Evolutionary conservation across 305 asterid species (phyloP).

Genomic region (Fraxinus sp.): DNA sequence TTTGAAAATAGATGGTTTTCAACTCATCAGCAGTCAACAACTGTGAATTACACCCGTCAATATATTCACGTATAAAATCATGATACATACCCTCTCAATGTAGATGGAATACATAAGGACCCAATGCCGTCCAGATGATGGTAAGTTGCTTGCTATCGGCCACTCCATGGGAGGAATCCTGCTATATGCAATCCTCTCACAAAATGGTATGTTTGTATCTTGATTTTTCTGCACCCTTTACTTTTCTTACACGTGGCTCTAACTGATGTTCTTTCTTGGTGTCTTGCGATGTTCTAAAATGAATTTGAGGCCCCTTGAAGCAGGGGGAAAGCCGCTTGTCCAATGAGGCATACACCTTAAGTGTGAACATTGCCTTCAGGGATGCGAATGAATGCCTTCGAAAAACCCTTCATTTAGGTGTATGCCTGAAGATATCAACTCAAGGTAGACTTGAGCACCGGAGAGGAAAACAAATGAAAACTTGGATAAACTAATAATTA

Average conservation of each 20-base stretch:
- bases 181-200: constrained; percentile 39
- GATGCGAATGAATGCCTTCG: background rate
- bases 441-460: background rate
- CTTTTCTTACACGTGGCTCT: background rate
- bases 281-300: background rate
- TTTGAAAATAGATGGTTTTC: background rate
- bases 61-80: background rate
- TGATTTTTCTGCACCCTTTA: background rate
- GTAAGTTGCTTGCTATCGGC: constrained; percentile 40
- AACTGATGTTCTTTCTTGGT: background rate
- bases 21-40: background rate
- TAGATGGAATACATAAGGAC: constrained; percentile 39
- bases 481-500: background rate
- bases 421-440: background rate
- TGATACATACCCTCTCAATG: background rate
- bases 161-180: constrained; percentile 49
- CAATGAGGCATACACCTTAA: background rate
- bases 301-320: background rate
- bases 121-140: constrained; percentile 27
- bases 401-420: background rate
- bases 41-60: background rate
- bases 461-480: background rate
- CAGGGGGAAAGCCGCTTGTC: background rate
- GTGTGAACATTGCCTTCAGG: background rate
- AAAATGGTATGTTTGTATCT: constrained; percentile 19